Base-by-base conservation (phyloP, 257 asterid species). In the Solanum megistacrolobum region DNA sequence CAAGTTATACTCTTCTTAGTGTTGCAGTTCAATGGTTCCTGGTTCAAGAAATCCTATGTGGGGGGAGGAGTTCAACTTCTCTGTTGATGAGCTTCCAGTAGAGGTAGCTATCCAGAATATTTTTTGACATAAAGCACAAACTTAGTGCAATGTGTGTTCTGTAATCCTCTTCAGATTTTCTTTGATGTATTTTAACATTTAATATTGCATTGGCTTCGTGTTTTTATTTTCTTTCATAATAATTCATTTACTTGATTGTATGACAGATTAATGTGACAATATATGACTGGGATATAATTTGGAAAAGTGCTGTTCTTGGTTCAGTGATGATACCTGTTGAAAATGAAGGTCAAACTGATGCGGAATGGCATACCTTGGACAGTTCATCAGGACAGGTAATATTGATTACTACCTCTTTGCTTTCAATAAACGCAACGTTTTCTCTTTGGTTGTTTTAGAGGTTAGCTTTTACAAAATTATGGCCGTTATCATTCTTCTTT, bases 11-110 rank as follows among this genome's bases (percentile, higher is more conserved):
- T 87, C 66, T 85, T 90, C 85, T 86, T 84, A 71, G 39, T 83
- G 74, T 68, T 92, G 92, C 89, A 97, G 99, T 92, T 97, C 99
- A 89, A 94, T 97, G 98, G 95, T 97, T 90, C 98, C 98, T 89
- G 95, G 98, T 90, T 95, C 99, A 87, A 93, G 99, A 94, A 97
- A 97, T 92, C 99, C 99, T 84, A 91, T 94, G 92, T 97, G 99
- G 99, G 96, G 94, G 88, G 99, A 97, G 92, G 98, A 95, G 90
- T 97, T 96, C 92, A 93, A 95, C 91, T 97, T 96, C 92, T 91
- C 94, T 81, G 96, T 94, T 76, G 98, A 95, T 34, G 93, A 93
- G 91, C 98, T 97, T 92, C 99, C 98, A 84, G 96, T 92, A 23
- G 91, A 94, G 99, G 99, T 97, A 85, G 39, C 62, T 62, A 25